Evolutionary conservation across 805 yeast genomes (phyloP), one percentile per base, ranked within the genome.

Genomic region (Blastobotrys mokoenaii): DNA sequence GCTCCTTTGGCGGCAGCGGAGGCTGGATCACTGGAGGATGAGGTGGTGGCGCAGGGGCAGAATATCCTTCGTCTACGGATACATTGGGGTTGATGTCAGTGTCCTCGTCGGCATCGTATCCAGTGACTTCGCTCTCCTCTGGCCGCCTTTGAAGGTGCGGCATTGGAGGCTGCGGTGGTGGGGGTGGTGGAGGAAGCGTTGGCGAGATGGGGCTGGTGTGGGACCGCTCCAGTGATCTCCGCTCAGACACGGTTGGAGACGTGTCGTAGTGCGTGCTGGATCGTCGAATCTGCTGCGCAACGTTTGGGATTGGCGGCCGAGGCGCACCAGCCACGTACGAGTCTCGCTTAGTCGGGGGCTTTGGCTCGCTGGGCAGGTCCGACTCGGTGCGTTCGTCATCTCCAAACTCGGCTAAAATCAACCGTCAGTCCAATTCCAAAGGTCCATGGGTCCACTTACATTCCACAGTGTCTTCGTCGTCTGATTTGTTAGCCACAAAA

Each of bases 101-200:
- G 46, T 74, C 80, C 40, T 76, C 84, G 56, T 82, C 88, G 0
- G 86, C 86, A 46, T 82, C 86, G 55, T 80, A 80, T 0, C 85
- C 74, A 8, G 67, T 67, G 46, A 67, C 67, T 20, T 53, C 51
- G 43, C 71, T 75, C 43, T 76, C 84, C 54, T 81, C 83, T 45
- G 80, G 84, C 1, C 84, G 73, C 8, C 65, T 67, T 39, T 63
- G 41, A 62, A 35, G 56, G 59, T 15, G 59, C 15, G 51, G 45
- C 20, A 46, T 30, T 25, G 43, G 51, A 12, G 46, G 42, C 17
- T 51, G 38, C 12, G 55, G 48, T 11, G 48, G 46, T 7, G 51
- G 43, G 7, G 54, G 46, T 8, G 50, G 46, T 11, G 44, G 43
- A n/a, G 46, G 51, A 11, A 47, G 44, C 16, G 43, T 43, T n/a